Evolutionary conservation across 2,329 filamentous ascomycete genomes (phyloP).

Genomic region (Davidsoniella australis): DNA sequence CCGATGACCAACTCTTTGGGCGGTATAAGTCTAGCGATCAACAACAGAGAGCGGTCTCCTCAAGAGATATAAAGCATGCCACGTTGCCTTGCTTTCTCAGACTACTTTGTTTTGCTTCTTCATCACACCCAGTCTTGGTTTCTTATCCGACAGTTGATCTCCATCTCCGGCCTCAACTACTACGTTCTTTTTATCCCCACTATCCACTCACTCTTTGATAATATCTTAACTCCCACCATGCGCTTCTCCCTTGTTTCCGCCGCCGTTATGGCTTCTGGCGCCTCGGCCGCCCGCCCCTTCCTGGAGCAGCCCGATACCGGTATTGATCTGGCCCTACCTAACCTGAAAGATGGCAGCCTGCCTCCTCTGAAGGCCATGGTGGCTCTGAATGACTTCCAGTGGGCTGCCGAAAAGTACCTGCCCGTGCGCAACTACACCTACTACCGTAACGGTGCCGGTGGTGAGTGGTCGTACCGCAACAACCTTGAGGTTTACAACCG

Average conservation of each 20-base stretch:
- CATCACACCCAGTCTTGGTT: neutral
- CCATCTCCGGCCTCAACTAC: neutral
- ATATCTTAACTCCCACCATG: constrained; percentile 1
- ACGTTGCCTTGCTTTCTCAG: neutral
- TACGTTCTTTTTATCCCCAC: neutral
- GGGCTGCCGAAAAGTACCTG: constrained; percentile 27
- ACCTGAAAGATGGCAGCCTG: constrained; percentile 16
- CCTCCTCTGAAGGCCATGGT: constrained; percentile 20
- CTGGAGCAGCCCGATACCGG: constrained; percentile 30
- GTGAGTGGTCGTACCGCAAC: constrained; percentile 34
- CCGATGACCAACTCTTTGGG: too few relatives aligned
- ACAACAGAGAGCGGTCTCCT: too few relatives aligned
- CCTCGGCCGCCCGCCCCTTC: constrained; percentile 26
- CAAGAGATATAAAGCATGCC: too few relatives aligned
- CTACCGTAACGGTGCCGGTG: constrained; percentile 31
- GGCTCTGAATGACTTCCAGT: constrained; percentile 32
- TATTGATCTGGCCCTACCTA: constrained; percentile 22
- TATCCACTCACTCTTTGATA: neutral
- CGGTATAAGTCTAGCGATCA: too few relatives aligned
- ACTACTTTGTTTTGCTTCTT: neutral
- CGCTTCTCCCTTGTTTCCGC: constrained; percentile 14
- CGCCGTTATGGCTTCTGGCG: constrained; percentile 20
- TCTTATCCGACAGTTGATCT: neutral
- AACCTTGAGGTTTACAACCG: constrained; percentile 32
- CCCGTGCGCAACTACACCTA: constrained; percentile 27